Base-by-base conservation (phyloP, 2,329 filamentous ascomycete species). In the Penicillium sp. region DNA sequence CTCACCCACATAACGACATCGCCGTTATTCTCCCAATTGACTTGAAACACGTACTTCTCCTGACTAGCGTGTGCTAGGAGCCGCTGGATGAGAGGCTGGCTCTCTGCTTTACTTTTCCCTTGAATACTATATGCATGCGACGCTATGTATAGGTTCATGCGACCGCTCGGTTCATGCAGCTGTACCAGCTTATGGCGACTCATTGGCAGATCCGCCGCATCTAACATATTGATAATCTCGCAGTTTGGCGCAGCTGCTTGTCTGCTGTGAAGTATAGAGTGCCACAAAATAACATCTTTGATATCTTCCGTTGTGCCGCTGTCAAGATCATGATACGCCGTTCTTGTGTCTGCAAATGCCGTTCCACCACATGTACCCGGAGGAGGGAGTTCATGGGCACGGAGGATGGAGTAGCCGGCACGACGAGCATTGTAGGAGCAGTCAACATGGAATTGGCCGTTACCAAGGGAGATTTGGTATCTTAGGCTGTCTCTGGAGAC, bases 381-480 rank as follows among this genome's bases (percentile, higher is more conserved):
- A 0, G 81, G 81, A 0, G 82, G 82, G 5, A 85, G 72, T 51
- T 73, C 67, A 24, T 77, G 75, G 3, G 81, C 81, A 3, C 76
- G 74, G 0, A 85, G 74, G 10, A 85, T 70, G 6, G 79, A 83
- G 68, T 78, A 82, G 1, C 75, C 76, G 0, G 81, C 79, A 24
- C 83, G 76, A 2, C 79, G 79, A 5, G 81, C 79, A 60, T 85
- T 84, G 71, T 82, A 85, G 29, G 76, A 78, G 10, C 77, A 81
- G 67, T 85, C 83, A 5, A 78, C 77, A 57, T 85, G 83, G 66
- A 82, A 85, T 14, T 83, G 71, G 2, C 64, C 66, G 60, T 84
- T 84, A 23, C 78, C 80, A 5, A 5, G 24, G 24, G 5, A 28
- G 10, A 28, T 28, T 10, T 10, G 24, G 10, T 28, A 28, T 5